Evolutionary conservation across 805 yeast species (phyloP).

Genomic region (Ogataea pilisensis): DNA sequence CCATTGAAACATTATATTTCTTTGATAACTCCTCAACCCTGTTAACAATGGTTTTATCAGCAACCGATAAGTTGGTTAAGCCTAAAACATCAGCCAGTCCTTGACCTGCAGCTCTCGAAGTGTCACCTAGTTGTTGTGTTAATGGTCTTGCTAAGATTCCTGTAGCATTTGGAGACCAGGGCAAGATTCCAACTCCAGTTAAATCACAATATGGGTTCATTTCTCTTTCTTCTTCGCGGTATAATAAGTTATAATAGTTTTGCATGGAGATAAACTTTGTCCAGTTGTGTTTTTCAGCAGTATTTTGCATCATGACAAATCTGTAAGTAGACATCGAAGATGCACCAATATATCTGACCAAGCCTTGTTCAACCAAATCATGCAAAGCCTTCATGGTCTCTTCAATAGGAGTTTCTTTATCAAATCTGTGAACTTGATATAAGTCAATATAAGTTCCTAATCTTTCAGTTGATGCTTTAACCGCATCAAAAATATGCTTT

Average conservation of each 20-base stretch:
- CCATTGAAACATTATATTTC: slow-evolving; percentile 45
- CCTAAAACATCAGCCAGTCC: slow-evolving; percentile 5
- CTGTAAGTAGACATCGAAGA: slow-evolving; percentile 56
- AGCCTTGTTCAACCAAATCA: slow-evolving; percentile 44
- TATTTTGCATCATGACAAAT: slow-evolving; percentile 49
- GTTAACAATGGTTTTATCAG: slow-evolving; percentile 21
- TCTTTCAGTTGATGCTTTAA: slow-evolving; percentile 35
- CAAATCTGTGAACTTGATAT: slow-evolving; percentile 54
- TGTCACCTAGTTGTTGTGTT: slow-evolving; percentile 1
- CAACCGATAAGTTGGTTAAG: slow-evolving; percentile 11
- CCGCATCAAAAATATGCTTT: slow-evolving; percentile 46
- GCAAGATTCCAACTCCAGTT: slow-evolving; percentile 53
- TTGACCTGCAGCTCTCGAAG: slow-evolving; percentile 1
- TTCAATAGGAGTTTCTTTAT: slow-evolving; percentile 41
- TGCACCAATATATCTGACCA: slow-evolving; percentile 57
- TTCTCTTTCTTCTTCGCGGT: slow-evolving; percentile 66
- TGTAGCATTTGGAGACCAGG: slow-evolving; percentile 60
- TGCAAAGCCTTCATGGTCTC: slow-evolving; percentile 57
- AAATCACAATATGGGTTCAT: slow-evolving; percentile 50
- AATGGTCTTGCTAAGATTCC: slow-evolving; percentile 52
- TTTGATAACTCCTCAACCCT: slow-evolving; percentile 52
- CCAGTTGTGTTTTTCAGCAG: slow-evolving; percentile 57
- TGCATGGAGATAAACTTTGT: slow-evolving; percentile 58
- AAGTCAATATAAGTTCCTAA: slow-evolving; percentile 50
- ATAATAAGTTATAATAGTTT: slow-evolving; percentile 49